Percentiles rank a stretch among this genome's conserved stretches.
phyloP scores from a whole-genome alignment of 371 early-diverging fungal genomes.

The Lichtheimia hyalospora region DNA sequence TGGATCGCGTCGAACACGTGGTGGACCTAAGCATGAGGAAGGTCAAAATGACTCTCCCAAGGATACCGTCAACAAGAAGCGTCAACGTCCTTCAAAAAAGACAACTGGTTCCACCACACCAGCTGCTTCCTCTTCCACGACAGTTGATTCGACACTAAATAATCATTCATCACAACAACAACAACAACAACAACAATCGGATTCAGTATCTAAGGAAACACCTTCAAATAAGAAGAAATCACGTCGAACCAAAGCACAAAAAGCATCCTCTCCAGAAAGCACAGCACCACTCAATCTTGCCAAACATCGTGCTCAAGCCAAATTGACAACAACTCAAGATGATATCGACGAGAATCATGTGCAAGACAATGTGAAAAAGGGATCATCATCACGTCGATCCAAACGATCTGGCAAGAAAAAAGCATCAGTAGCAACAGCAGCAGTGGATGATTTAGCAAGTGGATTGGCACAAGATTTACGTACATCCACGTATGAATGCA shows the following conservation, averaged over 20 bases:
- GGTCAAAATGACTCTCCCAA: background rate
- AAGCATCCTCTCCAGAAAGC: no score
- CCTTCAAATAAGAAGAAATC: background rate
- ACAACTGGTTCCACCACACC: background rate
- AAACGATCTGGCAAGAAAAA: slow-evolving; percentile 4
- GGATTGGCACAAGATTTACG: slow-evolving; percentile 63
- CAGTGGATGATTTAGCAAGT: slow-evolving; percentile 56
- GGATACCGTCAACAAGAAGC: background rate
- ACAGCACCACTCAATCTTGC: slow-evolving; percentile 2
- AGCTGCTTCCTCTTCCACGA: background rate
- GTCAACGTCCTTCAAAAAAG: no score
- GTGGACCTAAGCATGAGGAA: background rate
- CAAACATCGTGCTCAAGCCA: slow-evolving; percentile 43
- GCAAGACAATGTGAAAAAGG: background rate
- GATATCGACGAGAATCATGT: no score
- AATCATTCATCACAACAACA: background rate
- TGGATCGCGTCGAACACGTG: no score
- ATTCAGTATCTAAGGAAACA: background rate
- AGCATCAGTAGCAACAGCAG: slow-evolving; percentile 15
- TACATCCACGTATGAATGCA: slow-evolving; percentile 83
- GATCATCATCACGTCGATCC: background rate
- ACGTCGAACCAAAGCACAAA: background rate
- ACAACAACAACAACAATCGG: slow-evolving; percentile 1
- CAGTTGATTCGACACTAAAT: background rate
- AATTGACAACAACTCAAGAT: slow-evolving; percentile 21